phyloP scores from a whole-genome alignment of 2,329 filamentous ascomycete genomes.

The Graphiopsis chlorocephala region DNA sequence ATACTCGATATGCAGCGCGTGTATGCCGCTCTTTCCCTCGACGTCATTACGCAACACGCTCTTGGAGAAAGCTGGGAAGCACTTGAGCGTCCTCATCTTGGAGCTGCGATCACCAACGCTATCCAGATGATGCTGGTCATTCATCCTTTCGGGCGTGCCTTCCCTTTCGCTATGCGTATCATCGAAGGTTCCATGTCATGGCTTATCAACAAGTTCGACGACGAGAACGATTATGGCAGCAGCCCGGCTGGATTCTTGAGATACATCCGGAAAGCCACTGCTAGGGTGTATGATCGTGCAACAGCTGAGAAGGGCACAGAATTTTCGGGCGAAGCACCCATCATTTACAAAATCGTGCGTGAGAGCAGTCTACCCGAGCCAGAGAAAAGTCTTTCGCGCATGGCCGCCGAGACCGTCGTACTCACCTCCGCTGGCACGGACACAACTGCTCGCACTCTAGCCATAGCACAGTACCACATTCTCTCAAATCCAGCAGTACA shows the following conservation, averaged over 20 bases:
- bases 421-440: conserved; percentile 48
- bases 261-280: background rate
- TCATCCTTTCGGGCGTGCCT: conserved; percentile 1
- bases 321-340: background rate
- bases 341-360: background rate
- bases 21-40: background rate
- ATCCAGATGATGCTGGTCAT: background rate
- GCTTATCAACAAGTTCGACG: background rate
- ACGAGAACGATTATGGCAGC: background rate
- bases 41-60: background rate
- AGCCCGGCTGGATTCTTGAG: background rate
- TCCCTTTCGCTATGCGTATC: background rate
- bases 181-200: background rate
- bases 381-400: conserved; percentile 23
- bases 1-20: conserved; percentile 1
- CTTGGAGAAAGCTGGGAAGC: conserved; percentile 6
- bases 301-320: background rate
- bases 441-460: conserved; percentile 43
- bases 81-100: background rate
- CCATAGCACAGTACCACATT: conserved; percentile 42
- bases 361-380: background rate
- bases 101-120: background rate
- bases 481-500: conserved; percentile 35
- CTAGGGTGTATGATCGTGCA: background rate
- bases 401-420: conserved; percentile 42